Base-by-base conservation (phyloP, 345 rosid species). In the Eucalyptus polybractea region DNA sequence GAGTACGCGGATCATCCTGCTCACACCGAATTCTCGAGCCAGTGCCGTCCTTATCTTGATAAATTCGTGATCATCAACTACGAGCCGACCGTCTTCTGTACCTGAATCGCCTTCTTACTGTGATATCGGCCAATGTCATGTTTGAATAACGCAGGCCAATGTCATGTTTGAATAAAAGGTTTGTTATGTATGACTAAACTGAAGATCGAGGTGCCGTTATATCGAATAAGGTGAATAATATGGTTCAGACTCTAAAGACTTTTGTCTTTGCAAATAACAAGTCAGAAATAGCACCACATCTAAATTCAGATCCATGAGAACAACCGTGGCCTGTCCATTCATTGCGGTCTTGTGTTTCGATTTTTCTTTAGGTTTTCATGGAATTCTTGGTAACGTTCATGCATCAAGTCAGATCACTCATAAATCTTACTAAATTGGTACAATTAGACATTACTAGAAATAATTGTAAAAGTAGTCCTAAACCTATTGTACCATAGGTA, bases 1-100 rank as follows among this genome's bases (percentile, higher is more conserved):
- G 97, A 95, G 91, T 97, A 96, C 87, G 8, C 92, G 62, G 88
- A 90, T 91, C 98, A 96, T 90, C 99, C 97, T 69, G 91, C 88
- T 22, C 98, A 97, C 89, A 93, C 94, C 33, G 95, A 97, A 72
- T 95, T 90, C 5, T 95, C 94, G 16, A 93, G 88, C 49, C 49
- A 45, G 12, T 3, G 12, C 49, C 50, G 14, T 49, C 50, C 50
- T 12, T 4, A 49, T 49, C 50, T 49, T 12, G 50, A 49, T 49
- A 49, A 49, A 49, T 4, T 12, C 14, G 13, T 12, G 5, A 1
- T 12, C 2, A 49, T 49, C 50, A 12, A 12, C 50, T 49, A 49
- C 5, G 50, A 49, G 50, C 50, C 2, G 14, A 49, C 50, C 50
- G 50, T 49, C 13, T 49, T 49, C 50, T 12, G 14, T 49, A 12